Conservation (phyloP, 169 alveolate genomes). For the Besnoitia besnoiti region DNA sequence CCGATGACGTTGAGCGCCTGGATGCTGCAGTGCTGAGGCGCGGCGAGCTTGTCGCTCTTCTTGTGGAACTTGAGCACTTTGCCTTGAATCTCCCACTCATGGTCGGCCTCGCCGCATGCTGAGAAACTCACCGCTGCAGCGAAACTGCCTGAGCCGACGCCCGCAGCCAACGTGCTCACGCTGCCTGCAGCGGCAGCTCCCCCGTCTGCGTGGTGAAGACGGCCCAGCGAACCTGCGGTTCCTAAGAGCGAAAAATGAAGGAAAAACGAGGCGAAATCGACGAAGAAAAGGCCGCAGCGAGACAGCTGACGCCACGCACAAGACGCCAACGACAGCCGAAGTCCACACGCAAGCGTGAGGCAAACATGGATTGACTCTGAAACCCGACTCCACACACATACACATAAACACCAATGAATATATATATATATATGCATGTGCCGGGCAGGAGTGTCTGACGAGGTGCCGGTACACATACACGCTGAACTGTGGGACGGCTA, state of each 20-base stretch:
- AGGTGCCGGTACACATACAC: no score
- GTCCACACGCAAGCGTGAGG: no score
- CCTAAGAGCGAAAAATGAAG: background rate
- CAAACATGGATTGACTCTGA: no score
- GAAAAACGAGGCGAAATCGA: no score
- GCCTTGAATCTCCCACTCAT: background rate
- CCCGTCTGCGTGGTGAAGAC: background rate
- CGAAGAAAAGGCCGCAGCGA: no score
- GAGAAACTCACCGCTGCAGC: background rate
- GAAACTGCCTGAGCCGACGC: conserved; percentile 29
- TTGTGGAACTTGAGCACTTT: background rate
- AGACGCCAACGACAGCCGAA: no score
- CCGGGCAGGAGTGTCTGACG: no score
- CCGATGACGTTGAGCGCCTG: conserved; percentile 20
- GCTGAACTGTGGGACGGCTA: no score
- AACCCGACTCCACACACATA: no score
- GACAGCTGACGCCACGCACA: no score
- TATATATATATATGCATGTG: no score
- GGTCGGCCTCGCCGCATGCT: background rate
- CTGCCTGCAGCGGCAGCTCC: conserved; percentile 10
- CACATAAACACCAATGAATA: no score
- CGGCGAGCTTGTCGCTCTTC: background rate
- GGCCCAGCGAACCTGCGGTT: background rate
- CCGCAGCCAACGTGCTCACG: conserved; percentile 21
- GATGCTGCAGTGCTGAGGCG: conserved; percentile 26